Evolutionary conservation across 805 yeast species (phyloP), one percentile per base, ranked within the genome.

Genomic region (Wickerhamiella alocasiicola): DNA sequence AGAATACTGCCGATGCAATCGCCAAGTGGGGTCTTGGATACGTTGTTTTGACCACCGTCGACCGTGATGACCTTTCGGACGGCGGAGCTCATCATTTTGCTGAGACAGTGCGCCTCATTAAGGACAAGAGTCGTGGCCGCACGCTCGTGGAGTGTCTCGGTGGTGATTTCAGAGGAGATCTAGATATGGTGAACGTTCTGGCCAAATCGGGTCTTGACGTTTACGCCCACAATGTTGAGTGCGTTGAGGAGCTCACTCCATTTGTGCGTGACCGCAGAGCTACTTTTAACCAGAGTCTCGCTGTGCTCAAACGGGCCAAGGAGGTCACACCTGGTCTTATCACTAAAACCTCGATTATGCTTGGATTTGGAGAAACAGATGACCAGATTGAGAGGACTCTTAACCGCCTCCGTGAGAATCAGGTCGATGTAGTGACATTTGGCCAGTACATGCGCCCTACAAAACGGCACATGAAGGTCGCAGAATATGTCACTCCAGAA

Each of bases 371-470:
- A 30, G 99, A 91, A 61, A 75, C 87, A 2, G 97, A 91, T 55
- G 95, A 78, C 41, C 96, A 91, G 62, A 60, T 91, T 9, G 57
- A 76, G 56, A 77, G 74, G 49, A 78, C 96, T 0, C 59, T 91
- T 53, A 67, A 61, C 46, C 94, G 83, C 57, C 66, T 93, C 50
- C 72, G 97, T 47, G 74, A 64, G 15, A 71, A 78, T 32, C 64
- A 70, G 6, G 91, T 94, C 59, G 97, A 91, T 55, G 94, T 91
- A 37, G 95, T 91, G 13, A 91, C 99, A 0, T 91, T 91, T 62
- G 99, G 99, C 27, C 99, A 91, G 63, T 91, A 91, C 61, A 91
- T 91, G 96, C 73, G 98, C 59, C 99, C 99, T 33, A 91, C 99
- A 2, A 91, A 82, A 63, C 77, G 98, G 56, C 99, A 91, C 61